These are phyloP conservation scores for Leersia perrieri DNA, from an alignment of 176 grass and related monocot genomes.

Conservation along the genomic window DNA sequence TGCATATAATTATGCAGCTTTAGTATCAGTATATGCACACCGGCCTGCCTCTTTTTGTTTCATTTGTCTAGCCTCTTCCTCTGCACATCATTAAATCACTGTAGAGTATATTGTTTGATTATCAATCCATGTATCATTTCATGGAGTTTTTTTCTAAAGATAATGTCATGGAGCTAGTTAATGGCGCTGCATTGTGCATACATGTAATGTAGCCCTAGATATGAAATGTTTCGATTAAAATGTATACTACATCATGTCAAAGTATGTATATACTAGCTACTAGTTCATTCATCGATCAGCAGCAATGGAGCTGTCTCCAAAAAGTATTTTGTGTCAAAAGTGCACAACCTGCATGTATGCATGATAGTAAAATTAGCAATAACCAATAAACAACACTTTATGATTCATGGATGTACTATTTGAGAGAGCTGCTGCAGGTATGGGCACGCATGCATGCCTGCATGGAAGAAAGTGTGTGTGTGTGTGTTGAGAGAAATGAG, in stretches of 20 bases:
- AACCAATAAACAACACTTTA: conserved; percentile 11
- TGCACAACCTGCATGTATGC: background rate
- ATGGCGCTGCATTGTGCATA: background rate
- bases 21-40: conserved; percentile 12
- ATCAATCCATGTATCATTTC: background rate
- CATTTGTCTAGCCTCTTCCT: conserved; percentile 24
- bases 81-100: background rate
- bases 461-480: background rate
- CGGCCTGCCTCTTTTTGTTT: conserved; percentile 49
- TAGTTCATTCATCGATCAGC: background rate
- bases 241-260: background rate
- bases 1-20: conserved; percentile 42
- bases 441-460: conserved; percentile 19
- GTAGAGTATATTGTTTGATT: too few species aligned
- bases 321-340: conserved; percentile 4
- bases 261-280: background rate
- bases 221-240: background rate
- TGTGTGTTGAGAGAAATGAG: background rate
- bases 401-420: conserved; percentile 10
- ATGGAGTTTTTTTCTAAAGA: too few species aligned
- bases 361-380: too few species aligned
- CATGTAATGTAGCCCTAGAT: background rate
- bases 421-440: background rate
- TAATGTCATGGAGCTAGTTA: background rate
- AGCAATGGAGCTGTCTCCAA: background rate